Evolutionary conservation across 1,284 basidiomycete species (phyloP).

Genomic region (Acaromyces ingoldii): DNA sequence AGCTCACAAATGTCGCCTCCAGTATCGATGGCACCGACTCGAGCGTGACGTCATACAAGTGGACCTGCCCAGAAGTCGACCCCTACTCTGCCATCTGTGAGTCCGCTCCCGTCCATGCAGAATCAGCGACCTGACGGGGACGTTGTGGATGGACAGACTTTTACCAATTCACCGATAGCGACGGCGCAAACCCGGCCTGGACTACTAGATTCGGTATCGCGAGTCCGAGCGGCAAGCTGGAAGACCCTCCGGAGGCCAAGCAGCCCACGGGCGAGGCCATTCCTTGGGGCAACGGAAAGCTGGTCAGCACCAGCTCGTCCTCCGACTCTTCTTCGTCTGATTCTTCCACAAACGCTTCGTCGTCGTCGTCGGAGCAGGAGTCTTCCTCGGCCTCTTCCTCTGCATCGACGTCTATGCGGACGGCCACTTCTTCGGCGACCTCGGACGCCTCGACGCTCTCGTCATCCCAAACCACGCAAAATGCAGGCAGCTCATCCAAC

Average conservation of each 20-base stretch:
- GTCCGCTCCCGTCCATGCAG: not conserved
- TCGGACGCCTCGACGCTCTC: too few relatives aligned
- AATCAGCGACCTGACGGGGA: not conserved
- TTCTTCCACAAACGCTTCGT: too few relatives aligned
- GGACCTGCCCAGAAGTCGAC: constrained; percentile 67
- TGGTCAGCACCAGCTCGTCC: constrained; percentile 53
- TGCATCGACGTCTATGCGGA: too few relatives aligned
- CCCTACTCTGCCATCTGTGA: constrained; percentile 50
- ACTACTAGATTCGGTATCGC: constrained; percentile 76
- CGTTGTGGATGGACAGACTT: constrained; percentile 10
- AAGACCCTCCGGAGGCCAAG: constrained; percentile 56
- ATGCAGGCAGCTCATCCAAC: too few relatives aligned
- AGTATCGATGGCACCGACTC: constrained; percentile 59
- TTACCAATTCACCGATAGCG: constrained; percentile 42
- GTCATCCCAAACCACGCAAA: too few relatives aligned
- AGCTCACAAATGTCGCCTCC: constrained; percentile 63
- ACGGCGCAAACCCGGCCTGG: constrained; percentile 59
- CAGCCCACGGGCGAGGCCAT: constrained; percentile 61
- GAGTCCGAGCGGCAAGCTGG: constrained; percentile 56
- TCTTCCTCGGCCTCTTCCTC: too few relatives aligned
- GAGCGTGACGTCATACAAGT: constrained; percentile 55
- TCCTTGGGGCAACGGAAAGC: constrained; percentile 66
- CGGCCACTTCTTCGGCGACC: too few relatives aligned
- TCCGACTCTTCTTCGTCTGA: too few relatives aligned
- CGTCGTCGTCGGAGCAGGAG: too few relatives aligned